phyloP scores from a whole-genome alignment of 371 early-diverging fungal genomes.

The Apophysomyces ossiformis region DNA sequence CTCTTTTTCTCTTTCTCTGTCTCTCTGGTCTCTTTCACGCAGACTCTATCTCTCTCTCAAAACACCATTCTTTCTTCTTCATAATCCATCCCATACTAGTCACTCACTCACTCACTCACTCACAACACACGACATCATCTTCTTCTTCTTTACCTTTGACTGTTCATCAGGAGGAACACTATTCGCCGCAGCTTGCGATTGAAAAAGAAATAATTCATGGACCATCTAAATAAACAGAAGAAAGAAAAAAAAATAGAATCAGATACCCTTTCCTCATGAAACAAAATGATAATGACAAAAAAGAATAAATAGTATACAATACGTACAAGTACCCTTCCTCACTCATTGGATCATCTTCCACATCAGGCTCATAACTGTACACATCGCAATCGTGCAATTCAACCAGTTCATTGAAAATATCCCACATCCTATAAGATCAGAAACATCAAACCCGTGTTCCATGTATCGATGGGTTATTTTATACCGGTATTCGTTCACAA shows the following conservation, averaged over 20 bases:
- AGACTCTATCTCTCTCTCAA: neutral
- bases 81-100: too few relatives aligned
- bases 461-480: neutral
- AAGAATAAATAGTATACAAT: neutral
- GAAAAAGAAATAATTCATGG: constrained; percentile 90
- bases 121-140: too few relatives aligned
- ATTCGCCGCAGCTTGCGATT: constrained; percentile 86
- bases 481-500: constrained; percentile 40
- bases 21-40: too few relatives aligned
- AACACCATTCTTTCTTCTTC: too few relatives aligned
- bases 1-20: neutral
- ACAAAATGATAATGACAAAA: neutral
- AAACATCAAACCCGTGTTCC: neutral
- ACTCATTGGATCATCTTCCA: constrained; percentile 83
- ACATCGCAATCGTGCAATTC: constrained; percentile 80
- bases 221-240: constrained; percentile 63
- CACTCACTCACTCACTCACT: too few relatives aligned
- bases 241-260: neutral
- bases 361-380: constrained; percentile 82
- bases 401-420: constrained; percentile 77
- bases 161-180: constrained; percentile 82
- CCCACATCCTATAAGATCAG: constrained; percentile 62
- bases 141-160: constrained; percentile 66
- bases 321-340: constrained; percentile 65
- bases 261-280: neutral